Evolutionary conservation across 1,284 basidiomycete species (phyloP).

Genomic region (Ganoderma boninense): DNA sequence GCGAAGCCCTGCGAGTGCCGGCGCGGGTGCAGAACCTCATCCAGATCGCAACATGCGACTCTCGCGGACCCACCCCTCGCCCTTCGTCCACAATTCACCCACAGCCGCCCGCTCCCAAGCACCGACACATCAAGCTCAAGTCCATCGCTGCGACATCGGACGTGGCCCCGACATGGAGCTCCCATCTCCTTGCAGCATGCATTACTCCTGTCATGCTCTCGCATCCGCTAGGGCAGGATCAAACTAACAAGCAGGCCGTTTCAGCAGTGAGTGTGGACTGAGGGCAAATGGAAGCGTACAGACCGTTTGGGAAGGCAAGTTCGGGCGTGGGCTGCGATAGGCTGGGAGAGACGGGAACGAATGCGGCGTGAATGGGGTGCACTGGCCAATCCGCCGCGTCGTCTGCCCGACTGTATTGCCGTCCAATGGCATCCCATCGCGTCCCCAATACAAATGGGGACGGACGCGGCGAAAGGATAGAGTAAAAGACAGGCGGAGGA

Average conservation of each 20-base stretch:
- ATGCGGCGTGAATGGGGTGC: conserved; percentile 1
- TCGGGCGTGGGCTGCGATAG: not conserved
- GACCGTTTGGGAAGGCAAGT: not conserved
- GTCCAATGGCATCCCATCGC: conserved; percentile 7
- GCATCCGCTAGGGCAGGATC: conserved; percentile 25
- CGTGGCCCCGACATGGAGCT: not conserved
- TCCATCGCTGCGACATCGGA: not conserved
- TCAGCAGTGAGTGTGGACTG: not conserved
- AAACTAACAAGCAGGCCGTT: not conserved
- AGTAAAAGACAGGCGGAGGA: conserved; percentile 1
- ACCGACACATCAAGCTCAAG: not conserved
- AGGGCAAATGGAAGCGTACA: not conserved
- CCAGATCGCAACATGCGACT: not conserved
- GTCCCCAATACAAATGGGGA: not conserved
- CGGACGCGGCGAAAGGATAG: not conserved
- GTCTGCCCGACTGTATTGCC: conserved; percentile 1
- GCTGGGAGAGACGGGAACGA: conserved; percentile 4
- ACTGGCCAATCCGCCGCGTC: conserved; percentile 14
- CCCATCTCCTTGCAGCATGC: not conserved
- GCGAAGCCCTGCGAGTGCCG: not conserved
- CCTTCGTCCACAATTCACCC: not conserved
- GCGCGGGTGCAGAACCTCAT: conserved; percentile 2
- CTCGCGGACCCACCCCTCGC: not conserved
- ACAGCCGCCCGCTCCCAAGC: not conserved
- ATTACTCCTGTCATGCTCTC: conserved; percentile 10